phyloP scores from a whole-genome alignment of 441 rosid genomes.

The Adansonia rubrostipa region DNA sequence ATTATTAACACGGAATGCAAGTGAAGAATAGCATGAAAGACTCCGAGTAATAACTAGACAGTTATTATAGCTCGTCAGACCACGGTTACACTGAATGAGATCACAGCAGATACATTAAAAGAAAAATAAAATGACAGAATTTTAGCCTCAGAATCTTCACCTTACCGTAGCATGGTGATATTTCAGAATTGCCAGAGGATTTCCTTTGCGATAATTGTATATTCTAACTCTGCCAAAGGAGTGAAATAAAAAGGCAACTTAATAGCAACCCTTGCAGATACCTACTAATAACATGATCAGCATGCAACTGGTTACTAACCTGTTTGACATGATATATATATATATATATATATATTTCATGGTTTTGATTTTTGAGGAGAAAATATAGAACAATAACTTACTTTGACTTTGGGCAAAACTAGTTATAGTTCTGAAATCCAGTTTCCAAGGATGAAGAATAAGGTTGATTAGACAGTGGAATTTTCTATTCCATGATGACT shows the following conservation, averaged over 20 bases:
- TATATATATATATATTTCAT: neutral
- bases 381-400: slow-evolving; percentile 1
- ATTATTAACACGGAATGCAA: neutral
- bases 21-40: neutral
- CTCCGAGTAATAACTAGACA: neutral
- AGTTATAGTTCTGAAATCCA: slow-evolving; percentile 16
- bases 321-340: neutral
- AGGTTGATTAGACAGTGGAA: neutral
- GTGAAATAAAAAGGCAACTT: neutral
- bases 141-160: neutral
- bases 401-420: neutral
- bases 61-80: slow-evolving; percentile 4
- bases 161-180: slow-evolving; percentile 78
- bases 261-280: neutral
- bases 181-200: slow-evolving; percentile 79
- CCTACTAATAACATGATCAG: neutral
- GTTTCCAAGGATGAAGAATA: neutral
- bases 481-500: neutral
- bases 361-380: neutral
- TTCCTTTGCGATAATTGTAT: slow-evolving; percentile 81
- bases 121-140: neutral
- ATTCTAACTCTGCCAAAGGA: slow-evolving; percentile 63
- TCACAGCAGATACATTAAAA: neutral
- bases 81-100: neutral
- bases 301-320: neutral